phyloP scores from a whole-genome alignment of 208 protist species.

The Acanthamoeba sp. region DNA sequence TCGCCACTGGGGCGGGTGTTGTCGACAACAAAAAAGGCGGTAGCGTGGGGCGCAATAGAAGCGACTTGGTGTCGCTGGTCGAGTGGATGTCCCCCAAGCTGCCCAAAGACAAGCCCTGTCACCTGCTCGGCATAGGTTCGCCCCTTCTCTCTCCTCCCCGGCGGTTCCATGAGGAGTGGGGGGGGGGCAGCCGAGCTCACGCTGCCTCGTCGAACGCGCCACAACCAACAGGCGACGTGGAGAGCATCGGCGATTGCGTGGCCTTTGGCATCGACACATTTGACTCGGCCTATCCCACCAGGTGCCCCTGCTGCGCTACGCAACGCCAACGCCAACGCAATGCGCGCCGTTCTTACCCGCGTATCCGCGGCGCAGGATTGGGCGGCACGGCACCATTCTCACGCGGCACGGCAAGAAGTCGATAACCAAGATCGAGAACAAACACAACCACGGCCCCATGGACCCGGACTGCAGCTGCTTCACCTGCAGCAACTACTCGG shows the following conservation, averaged over 20 bases:
- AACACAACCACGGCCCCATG: slow-evolving; percentile 12
- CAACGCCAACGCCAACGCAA: neutral
- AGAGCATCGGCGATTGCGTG: slow-evolving; percentile 65
- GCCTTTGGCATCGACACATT: slow-evolving; percentile 84
- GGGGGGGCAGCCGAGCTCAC: no score
- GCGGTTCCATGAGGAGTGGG: no score
- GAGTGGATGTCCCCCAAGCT: slow-evolving; percentile 70
- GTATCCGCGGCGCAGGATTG: slow-evolving; percentile 1
- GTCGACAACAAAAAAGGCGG: slow-evolving; percentile 55
- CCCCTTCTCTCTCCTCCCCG: neutral
- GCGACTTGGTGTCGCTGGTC: slow-evolving; percentile 71
- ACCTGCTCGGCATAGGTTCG: slow-evolving; percentile 80
- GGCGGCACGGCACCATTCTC: slow-evolving; percentile 67
- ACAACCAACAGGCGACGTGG: slow-evolving; percentile 78
- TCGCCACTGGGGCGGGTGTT: no score
- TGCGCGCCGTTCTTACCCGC: neutral
- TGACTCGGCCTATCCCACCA: slow-evolving; percentile 83
- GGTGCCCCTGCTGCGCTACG: neutral
- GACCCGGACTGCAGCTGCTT: slow-evolving; percentile 66
- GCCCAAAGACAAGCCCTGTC: slow-evolving; percentile 74
- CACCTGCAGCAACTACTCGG: slow-evolving; percentile 18
- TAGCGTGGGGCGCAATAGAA: slow-evolving; percentile 76
- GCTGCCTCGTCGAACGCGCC: no score
- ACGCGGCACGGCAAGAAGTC: slow-evolving; percentile 60
- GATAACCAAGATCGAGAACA: slow-evolving; percentile 67